Evolutionary conservation across 2,329 filamentous ascomycete genomes (phyloP).

Genomic region (Ilyonectria sp.): DNA sequence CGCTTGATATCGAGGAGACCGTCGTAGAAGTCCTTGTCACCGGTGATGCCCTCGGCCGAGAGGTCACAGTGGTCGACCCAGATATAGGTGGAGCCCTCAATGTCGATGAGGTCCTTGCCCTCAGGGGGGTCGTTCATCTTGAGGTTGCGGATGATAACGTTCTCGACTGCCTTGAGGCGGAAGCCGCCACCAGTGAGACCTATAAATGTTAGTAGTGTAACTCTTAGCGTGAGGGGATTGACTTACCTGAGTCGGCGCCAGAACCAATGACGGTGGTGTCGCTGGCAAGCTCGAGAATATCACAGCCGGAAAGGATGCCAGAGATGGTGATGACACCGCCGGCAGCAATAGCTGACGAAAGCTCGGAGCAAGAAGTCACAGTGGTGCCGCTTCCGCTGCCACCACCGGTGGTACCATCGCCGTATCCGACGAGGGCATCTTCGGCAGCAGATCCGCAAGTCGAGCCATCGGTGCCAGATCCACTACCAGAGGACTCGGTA

Average conservation of each 20-base stretch:
- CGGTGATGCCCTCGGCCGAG: constrained; percentile 62
- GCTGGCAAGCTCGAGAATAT: constrained; percentile 59
- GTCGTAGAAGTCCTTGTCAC: constrained; percentile 74
- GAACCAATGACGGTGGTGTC: constrained; percentile 66
- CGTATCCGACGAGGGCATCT: constrained; percentile 48
- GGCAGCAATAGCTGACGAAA: constrained; percentile 55
- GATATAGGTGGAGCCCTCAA: constrained; percentile 60
- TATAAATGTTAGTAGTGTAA: constrained; percentile 20
- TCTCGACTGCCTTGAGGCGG: constrained; percentile 60
- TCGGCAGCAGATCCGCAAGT: constrained; percentile 38
- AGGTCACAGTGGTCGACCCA: constrained; percentile 74
- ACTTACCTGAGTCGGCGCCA: constrained; percentile 54
- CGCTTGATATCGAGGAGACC: constrained; percentile 73
- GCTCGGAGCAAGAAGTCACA: constrained; percentile 61
- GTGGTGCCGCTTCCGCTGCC: constrained; percentile 60
- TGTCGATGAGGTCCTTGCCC: constrained; percentile 62
- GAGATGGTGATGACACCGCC: constrained; percentile 62
- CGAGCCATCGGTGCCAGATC: constrained; percentile 22
- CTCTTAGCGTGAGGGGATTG: background rate
- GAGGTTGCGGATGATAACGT: constrained; percentile 68
- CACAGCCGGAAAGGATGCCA: constrained; percentile 57
- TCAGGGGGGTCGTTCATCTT: constrained; percentile 61
- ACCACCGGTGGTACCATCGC: constrained; percentile 61
- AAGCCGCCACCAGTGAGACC: constrained; percentile 57
- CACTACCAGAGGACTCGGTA: constrained; percentile 18